Evolutionary conservation across 225 moss, liverwort and hornwort genomes (phyloP), one percentile per base, ranked within the genome.

Genomic region (Takakia lepidozioides): DNA sequence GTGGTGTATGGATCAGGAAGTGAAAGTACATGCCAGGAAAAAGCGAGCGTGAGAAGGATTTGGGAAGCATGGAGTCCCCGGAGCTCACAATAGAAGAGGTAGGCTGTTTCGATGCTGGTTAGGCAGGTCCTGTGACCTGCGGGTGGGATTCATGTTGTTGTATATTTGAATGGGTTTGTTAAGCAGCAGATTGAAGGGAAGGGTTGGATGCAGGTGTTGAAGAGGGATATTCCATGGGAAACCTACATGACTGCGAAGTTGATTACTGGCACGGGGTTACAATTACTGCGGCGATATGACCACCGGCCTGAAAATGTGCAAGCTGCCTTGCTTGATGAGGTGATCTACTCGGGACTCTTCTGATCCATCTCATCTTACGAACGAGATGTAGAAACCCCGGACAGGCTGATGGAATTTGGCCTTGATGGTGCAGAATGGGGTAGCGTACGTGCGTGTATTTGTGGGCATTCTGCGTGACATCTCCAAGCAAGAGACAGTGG

Each of bases 171-270:
- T 34, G 27, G 19, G 32, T 19, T 35, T 49, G 16, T 25, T 19
- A 21, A 3, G 22, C 6, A 18, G 3, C 6, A 11, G 51, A 19
- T 15, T 13, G 13, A 20, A 17, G 22, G 49, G 32, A 32, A 11
- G 7, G 32, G 32, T 32, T 7, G 11, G 19, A n/a, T 52, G 54
- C 43, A 85, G 88, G 93, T 91, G 45, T 61, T 98, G 59, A 87
- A 72, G 51, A 68, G 87, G 56, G 91, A 91, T 52, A 98, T 98
- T 57, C 90, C 98, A 66, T 98, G 98, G 98, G 98, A 98, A 52
- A 98, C 80, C 26, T 98, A 98, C 75, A 74, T 81, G 91, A 74
- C 72, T 0, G 74, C 98, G 51, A 98, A 91, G 65, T 67, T 91
- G 46, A 98, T 98, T 46, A 78, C 50, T 25, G 54, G 75, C 61